Evolutionary conservation across 768 basidiomycete species (phyloP), one percentile per base, ranked within the genome.

Genomic region (Filobasidium floriforme): DNA sequence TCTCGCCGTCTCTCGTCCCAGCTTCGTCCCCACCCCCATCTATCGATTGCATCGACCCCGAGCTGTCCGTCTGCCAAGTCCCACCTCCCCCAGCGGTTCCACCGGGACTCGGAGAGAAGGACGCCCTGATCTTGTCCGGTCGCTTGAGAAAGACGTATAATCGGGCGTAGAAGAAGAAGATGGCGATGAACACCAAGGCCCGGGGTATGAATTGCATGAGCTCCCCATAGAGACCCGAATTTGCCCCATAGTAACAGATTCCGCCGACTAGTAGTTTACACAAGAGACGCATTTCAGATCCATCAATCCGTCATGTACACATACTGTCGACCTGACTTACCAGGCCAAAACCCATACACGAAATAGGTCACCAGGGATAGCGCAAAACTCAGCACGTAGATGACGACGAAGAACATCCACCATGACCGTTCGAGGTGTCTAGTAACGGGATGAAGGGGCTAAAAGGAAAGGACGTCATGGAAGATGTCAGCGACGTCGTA

Each of bases 111-210:
- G 22, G 54, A 1, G 77, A 74, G 46, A 71, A 71, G 5, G 69
- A 69, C 28, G 74, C 68, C 22, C 76, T 69, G 60, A 80, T 77
- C 62, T 73, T 74, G 69, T 80, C 79, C 0, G 79, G 79, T 44
- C 79, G 73, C n/a, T 76, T 74, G 9, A 80, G 73, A 65, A 80
- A 80, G 64, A 80, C 73, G 68, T 75, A 80, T 1, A 80, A 70
- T 44, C 72, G 65, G 43, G 72, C 70, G 69, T 80, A 80, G 14
- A 78, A 63, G 61, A 76, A 64, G 26, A 71, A 70, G 66, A 80
- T 75, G 60, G 66, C 52, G 52, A 72, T 61, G 51, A 78, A 78
- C 41, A 80, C 77, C 24, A 71, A 41, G 12, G 71, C 77, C 15
- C 78, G 72, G 26, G 79, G 79, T 2, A 79, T 65, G 70, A 80